Base-by-base conservation (phyloP, 495 filamentous ascomycete genomes). In the Xylaria castorea region DNA sequence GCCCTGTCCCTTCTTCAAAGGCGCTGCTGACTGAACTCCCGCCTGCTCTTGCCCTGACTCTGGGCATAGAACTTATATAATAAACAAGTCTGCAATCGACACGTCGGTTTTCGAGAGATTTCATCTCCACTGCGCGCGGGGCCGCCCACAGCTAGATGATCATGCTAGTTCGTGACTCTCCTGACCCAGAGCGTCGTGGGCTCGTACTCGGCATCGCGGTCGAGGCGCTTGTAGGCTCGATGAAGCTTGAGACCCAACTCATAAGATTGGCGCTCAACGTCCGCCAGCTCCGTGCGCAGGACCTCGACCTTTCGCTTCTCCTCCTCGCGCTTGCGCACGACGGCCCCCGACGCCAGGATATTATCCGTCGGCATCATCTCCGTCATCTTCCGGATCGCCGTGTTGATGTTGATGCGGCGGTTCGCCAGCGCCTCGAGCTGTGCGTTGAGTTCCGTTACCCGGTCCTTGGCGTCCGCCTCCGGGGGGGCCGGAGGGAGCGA, bases 231-330 rank as follows among this genome's bases (percentile, higher is more conserved):
- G 82, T 91, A 95, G 7, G 93, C 92, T 62, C 94, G 82, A 77
- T 95, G 90, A 53, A 97, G 80, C 82, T 90, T 93, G 76, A 98
- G 78, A 12, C 95, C 95, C 50, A 95, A 84, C 72, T 97, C 95
- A 77, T 97, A 94, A 77, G 94, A 90, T 81, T 96, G 90, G 71
- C 89, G 85, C 82, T 89, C 87, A 32, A 97, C 89, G 66, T 97
- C 93, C 9, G 91, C 91, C 48, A 97, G 86, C 80, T 97, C 93
- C 70, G 83, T 84, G 53, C 89, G 85, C n/a, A 97, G 83, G 44
- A 83, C 85, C 74, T 91, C 89, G 3, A 97, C 87, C 72, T 90
- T 93, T 72, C 83, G 87, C 81, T 94, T 94, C 77, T 94, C 91
- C 50, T 87, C 86, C 34, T 93, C 87, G 73, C 91, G 82, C 75